A percentile compares a stretch with the other conserved stretches of the same genome.
Evolutionary conservation across 805 yeast genomes (phyloP).

Genomic region (Lachancea mirantina): DNA sequence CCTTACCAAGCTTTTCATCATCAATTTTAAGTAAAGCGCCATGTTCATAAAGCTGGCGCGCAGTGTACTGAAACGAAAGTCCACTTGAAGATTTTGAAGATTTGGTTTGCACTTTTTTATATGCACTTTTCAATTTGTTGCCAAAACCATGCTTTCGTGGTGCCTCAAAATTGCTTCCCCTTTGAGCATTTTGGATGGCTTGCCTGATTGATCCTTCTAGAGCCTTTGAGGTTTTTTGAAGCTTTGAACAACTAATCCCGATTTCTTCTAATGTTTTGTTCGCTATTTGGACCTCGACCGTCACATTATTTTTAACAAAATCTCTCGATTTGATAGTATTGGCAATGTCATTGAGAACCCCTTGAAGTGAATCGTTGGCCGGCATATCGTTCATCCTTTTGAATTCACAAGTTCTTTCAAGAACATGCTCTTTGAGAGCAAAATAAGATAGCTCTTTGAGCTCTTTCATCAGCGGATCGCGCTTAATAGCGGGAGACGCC

Average conservation of each 20-base stretch:
- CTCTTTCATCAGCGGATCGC: constrained; percentile 38
- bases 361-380: constrained; percentile 68
- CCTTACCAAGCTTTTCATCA: constrained; percentile 40
- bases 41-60: constrained; percentile 66
- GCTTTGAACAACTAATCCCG: constrained; percentile 38
- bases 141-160: constrained; percentile 24
- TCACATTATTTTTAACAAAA: constrained; percentile 42
- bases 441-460: constrained; percentile 50
- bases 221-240: constrained; percentile 35
- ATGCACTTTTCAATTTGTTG: constrained; percentile 38
- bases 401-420: constrained; percentile 68
- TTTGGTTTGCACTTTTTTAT: constrained; percentile 31
- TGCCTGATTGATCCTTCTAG: constrained; percentile 44
- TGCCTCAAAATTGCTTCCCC: constrained; percentile 26
- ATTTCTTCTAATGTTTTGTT: constrained; percentile 39
- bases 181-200: constrained; percentile 44
- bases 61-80: constrained; percentile 66
- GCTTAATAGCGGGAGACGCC: constrained; percentile 31
- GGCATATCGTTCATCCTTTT: constrained; percentile 61
- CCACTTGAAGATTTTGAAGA: constrained; percentile 25
- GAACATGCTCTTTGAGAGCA: constrained; percentile 66
- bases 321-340: constrained; percentile 60
- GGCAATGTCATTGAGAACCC: constrained; percentile 74
- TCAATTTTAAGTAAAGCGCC: constrained; percentile 56
- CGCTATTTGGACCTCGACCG: constrained; percentile 40